A percentile compares a stretch with the other conserved stretches of the same genome.
Evolutionary conservation across 1,284 basidiomycete species (phyloP).

Genomic region (Heterobasidion parviporum): DNA sequence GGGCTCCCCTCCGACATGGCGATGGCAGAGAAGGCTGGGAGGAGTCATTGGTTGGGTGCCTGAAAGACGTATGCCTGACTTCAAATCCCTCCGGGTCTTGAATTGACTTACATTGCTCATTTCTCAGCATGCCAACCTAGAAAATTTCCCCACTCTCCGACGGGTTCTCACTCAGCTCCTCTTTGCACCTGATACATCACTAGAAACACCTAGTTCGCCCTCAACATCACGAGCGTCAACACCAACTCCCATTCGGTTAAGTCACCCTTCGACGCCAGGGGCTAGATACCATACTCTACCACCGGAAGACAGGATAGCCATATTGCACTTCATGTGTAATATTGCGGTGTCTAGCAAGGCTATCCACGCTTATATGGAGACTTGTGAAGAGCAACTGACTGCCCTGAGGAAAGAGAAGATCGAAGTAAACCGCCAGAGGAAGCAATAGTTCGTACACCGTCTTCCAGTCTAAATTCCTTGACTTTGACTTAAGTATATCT

Average conservation of each 20-base stretch:
- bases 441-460: constrained; percentile 62
- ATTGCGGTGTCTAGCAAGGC: constrained; percentile 85
- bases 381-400: constrained; percentile 83
- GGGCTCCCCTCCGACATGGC: constrained; percentile 54
- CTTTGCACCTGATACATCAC: constrained; percentile 46
- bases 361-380: constrained; percentile 85
- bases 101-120: not conserved
- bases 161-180: constrained; percentile 71
- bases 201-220: constrained; percentile 28
- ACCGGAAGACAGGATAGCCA: constrained; percentile 74
- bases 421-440: constrained; percentile 84
- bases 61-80: constrained; percentile 70
- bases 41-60: constrained; percentile 75
- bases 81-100: constrained; percentile 5
- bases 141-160: constrained; percentile 69
- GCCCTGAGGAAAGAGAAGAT: constrained; percentile 93
- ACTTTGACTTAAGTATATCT: constrained; percentile 1
- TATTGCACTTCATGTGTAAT: constrained; percentile 85
- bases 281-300: constrained; percentile 72
- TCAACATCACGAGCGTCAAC: constrained; percentile 32
- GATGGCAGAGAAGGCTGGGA: constrained; percentile 80
- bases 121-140: constrained; percentile 64
- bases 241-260: constrained; percentile 22
- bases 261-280: constrained; percentile 40
- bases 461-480: not conserved